Base-by-base conservation (phyloP, 2,329 filamentous ascomycete species). In the Ascochyta viciae-villosae region DNA sequence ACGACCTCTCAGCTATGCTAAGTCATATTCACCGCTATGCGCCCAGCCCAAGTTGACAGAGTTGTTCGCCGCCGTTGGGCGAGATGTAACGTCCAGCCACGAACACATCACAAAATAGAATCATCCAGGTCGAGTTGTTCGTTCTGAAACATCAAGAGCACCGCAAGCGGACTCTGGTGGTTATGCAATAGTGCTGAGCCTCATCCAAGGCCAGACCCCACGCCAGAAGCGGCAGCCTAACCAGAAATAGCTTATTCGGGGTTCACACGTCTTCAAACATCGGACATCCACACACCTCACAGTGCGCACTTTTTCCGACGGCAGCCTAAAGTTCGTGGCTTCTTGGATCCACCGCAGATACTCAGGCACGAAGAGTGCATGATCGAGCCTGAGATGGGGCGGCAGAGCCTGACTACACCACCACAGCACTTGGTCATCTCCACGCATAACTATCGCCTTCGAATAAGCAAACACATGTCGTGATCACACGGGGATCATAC, bases 401-500 rank as follows among this genome's bases (percentile, higher is more conserved):
- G 3, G n/a, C 6, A 27, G 31, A 13, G 34, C 35, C 49, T 22
- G 15, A 33, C 19, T 31, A 45, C 35, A 52, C 35, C 34, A 39
- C n/a, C 27, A 52, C 19, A 29, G 8, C 5, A 24, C 12, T 19
- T 33, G 13, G 10, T 4, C 24, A 24, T 41, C 6, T 26, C 15
- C 37, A 49, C 26, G 37, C 38, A 49, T 41, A 10, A 10, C 27
- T 4, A 5, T 7, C 23, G 7, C 13, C 13, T 1, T 2, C 1
- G n/a, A 39, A 54, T 3, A 54, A 54, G 45, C 45, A 54, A 54
- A 24, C 22, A 54, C 16, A n/a, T 34, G n/a, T 54, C 51, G 22
- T 49, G 45, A 44, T n/a, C 6, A 16, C n/a, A 16, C 6, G 44
- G 13, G 16, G 9, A 54, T 40, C 44, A 52, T 22, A 22, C 26